Percentiles rank a stretch among this genome's conserved stretches.
Conservation (phyloP, 164 flowering plant species). For the grape (Vitis vinifera) region ASM3070453v1 NC_081811.1:27894001-27894500, state of each 20-base stretch:
- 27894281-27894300: conserved; percentile 93
- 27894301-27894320: conserved; percentile 80
- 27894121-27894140: conserved; percentile 63
- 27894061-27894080: conserved; percentile 93
- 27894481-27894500: neutral
- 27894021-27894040: neutral
- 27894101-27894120: conserved; percentile 76
- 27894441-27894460: conserved; percentile 78
- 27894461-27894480: conserved; percentile 78
- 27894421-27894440: conserved; percentile 69
- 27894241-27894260: conserved; percentile 34
- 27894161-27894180: neutral
- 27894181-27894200: no score
- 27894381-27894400: conserved; percentile 82
- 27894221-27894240: neutral
- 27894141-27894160: conserved; percentile 71
- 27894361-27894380: conserved; percentile 65
- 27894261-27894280: conserved; percentile 88
- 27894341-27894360: conserved; percentile 65
- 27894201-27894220: no score
- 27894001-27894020: neutral
- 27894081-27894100: conserved; percentile 91
- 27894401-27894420: conserved; percentile 73
- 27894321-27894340: conserved; percentile 59
- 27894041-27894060: conserved; percentile 38